Evolutionary conservation across 2,329 filamentous ascomycete genomes (phyloP), one percentile per base, ranked within the genome.

Genomic region (Colletotrichum destructivum): DNA sequence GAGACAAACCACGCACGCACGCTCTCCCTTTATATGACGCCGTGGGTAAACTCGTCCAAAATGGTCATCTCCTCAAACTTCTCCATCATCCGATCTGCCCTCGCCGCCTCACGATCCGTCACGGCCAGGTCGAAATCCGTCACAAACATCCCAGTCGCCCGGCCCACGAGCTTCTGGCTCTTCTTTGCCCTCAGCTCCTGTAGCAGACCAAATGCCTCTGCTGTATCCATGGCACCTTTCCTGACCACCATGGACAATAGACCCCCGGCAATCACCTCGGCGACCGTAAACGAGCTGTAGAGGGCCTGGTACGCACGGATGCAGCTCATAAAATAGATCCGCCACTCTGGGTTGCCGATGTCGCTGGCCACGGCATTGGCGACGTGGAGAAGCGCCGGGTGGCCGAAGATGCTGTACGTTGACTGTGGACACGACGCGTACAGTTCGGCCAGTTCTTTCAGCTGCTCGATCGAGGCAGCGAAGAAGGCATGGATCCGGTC

Each of bases 401-500:
- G 81, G 81, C 82, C 84, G 11, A 84, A 75, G 13, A 84, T 79
- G 4, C 80, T 79, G 69, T 79, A 82, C 3, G 76, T 76, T 5
- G 81, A 80, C 15, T 77, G 77, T 6, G 74, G 69, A 49, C 81
- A 77, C 11, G 76, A 75, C 38, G 81, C 79, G 69, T 83, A 84
- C n/a, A 79, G 75, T 31, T 83, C 69, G 7, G 84, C 75, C 6
- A 84, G 77, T n/a, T 77, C 77, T 70, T 84, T 83, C 15, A 84
- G 76, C 57, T 84, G 82, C 55, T 77, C 75, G 1, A 81, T 76
- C 0, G 82, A 84, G 2, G 82, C 81, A 2, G 73, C 71, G n/a
- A 76, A 84, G 3, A 76, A 79, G 4, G 76, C 68, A 8, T 66
- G 69, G 16, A 69, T 52, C 2, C 23, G 52, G 9, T 21, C 42